These are phyloP conservation scores for Tagetes erecta DNA, from an alignment of 129 eudicot species.

Conservation along the genomic window DNA sequence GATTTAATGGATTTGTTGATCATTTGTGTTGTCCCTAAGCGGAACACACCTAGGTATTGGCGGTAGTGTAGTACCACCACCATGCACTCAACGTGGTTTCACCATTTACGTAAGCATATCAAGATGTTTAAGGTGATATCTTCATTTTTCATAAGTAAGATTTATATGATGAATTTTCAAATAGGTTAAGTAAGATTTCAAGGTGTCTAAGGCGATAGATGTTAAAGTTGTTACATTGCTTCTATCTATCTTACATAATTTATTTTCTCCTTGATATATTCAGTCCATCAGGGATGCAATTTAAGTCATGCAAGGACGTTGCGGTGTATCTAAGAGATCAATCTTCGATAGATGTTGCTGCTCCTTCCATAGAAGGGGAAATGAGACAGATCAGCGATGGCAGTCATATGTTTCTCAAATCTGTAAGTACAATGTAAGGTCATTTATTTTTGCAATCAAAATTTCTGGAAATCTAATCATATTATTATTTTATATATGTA, in stretches of 20 bases:
- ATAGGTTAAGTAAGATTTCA: no score
- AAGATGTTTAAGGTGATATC: not conserved
- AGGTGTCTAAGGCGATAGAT: no score
- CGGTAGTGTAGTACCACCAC: not conserved
- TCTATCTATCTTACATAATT: not conserved
- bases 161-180: not conserved
- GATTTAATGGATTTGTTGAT: not conserved
- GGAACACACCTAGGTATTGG: not conserved
- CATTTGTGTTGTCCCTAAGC: not conserved
- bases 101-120: not conserved
- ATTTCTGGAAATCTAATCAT: constrained; percentile 14
- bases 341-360: constrained; percentile 16
- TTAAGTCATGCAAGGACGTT: constrained; percentile 33
- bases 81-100: constrained; percentile 14
- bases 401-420: constrained; percentile 16
- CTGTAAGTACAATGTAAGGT: constrained; percentile 24
- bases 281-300: constrained; percentile 28
- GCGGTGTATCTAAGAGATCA: constrained; percentile 29
- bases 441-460: constrained; percentile 4
- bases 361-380: constrained; percentile 16
- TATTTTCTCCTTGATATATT: constrained; percentile 25
- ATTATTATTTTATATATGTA: constrained; percentile 15
- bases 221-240: not conserved
- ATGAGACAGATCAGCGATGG: constrained; percentile 25
- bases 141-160: constrained; percentile 1